Conservation (phyloP, 1,139 yeast species). For the Tardiomyces depauwii region DNA sequence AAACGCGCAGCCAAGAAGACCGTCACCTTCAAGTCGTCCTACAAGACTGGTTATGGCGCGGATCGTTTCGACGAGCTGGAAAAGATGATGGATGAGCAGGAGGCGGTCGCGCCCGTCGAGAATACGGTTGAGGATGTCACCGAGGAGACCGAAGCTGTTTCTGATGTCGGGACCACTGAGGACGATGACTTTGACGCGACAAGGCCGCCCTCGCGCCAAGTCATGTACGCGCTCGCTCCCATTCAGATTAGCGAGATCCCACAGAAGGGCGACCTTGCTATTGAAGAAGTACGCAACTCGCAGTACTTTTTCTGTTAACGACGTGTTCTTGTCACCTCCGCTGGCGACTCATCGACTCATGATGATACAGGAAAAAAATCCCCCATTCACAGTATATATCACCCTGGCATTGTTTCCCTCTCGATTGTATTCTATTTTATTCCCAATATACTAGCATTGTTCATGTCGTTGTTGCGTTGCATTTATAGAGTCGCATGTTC, state of each 20-base stretch:
- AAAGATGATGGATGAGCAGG: conserved; percentile 10
- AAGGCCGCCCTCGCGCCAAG: conserved; percentile 18
- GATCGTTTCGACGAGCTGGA: conserved; percentile 14
- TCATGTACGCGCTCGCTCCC: conserved; percentile 39
- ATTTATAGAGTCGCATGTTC: neutral
- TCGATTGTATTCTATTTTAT: neutral
- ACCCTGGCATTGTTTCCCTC: neutral
- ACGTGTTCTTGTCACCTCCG: neutral
- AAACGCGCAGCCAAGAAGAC: neutral
- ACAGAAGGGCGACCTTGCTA: conserved; percentile 74
- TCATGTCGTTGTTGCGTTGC: neutral
- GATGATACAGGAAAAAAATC: neutral
- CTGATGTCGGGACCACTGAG: conserved; percentile 6
- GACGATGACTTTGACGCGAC: neutral
- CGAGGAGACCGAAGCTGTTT: conserved; percentile 8
- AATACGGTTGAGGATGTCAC: conserved; percentile 7
- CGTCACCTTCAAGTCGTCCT: neutral
- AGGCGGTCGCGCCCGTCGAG: conserved; percentile 4
- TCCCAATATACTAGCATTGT: neutral
- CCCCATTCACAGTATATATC: neutral
- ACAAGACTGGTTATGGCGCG: neutral
- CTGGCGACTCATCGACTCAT: neutral
- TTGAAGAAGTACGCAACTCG: conserved; percentile 56
- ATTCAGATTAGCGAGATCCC: conserved; percentile 68
- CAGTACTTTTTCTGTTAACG: conserved; percentile 60